These are phyloP conservation scores for Ogataea trehaloabstinens DNA, from an alignment of 805 yeast species.

Conservation along the genomic window DNA sequence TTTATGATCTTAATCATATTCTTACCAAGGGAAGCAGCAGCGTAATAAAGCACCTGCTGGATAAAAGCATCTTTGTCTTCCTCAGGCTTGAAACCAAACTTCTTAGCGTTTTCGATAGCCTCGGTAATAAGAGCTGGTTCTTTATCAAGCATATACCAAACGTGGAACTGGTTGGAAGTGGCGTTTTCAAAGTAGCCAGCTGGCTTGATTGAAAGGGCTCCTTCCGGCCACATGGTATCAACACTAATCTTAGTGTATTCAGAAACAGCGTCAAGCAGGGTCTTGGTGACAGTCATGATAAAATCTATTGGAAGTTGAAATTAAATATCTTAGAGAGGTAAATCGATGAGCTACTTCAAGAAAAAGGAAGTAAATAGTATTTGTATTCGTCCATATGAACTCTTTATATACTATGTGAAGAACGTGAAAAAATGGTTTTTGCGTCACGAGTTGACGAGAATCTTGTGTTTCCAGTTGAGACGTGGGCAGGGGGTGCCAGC, in stretches of 20 bases:
- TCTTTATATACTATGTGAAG: too few species aligned
- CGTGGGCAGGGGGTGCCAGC: too few species aligned
- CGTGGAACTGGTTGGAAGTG: constrained; percentile 24
- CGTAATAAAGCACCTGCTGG: constrained; percentile 18
- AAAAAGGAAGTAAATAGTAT: too few species aligned
- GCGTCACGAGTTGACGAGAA: too few species aligned
- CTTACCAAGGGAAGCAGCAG: constrained; percentile 23
- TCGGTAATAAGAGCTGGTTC: constrained; percentile 18
- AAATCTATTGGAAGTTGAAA: too few species aligned
- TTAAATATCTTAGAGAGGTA: too few species aligned
- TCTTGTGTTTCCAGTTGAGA: too few species aligned
- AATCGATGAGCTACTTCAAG: too few species aligned
- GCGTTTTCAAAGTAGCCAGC: constrained; percentile 16
- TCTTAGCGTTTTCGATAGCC: constrained; percentile 16
- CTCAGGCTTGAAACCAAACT: constrained; percentile 7
- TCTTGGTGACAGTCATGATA: constrained; percentile 8
- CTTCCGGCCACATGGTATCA: constrained; percentile 14
- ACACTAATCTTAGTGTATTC: constrained; percentile 11
- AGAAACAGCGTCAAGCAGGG: constrained; percentile 8
- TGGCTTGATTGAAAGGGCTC: constrained; percentile 4
- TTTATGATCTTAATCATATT: constrained; percentile 17
- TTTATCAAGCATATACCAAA: constrained; percentile 19
- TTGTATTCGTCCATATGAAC: too few species aligned
- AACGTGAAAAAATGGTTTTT: too few species aligned
- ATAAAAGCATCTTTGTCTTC: constrained; percentile 10